Percentiles rank a stretch among this genome's conserved stretches.
These are phyloP conservation scores for Tranzscheliella williamsii DNA, from an alignment of 1,284 basidiomycete species.

Conservation along the genomic window DNA sequence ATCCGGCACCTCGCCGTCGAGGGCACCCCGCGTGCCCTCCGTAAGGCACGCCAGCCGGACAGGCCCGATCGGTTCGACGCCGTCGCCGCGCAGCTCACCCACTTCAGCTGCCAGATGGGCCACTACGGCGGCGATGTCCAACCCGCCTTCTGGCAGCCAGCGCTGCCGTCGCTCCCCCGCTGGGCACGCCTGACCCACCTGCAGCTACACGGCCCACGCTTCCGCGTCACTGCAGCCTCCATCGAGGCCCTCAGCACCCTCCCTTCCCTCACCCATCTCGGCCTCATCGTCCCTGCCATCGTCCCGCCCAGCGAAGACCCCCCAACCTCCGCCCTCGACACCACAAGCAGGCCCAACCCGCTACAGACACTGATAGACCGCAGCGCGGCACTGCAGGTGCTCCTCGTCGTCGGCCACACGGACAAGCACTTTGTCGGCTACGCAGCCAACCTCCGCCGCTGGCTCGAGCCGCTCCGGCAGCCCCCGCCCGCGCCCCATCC, in stretches of 20 bases:
- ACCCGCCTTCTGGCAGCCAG: constrained; percentile 15
- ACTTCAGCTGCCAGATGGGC: constrained; percentile 12
- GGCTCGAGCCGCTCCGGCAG: constrained; percentile 5
- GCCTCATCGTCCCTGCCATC: constrained; percentile 16
- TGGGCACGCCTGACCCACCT: constrained; percentile 10
- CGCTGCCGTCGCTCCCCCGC: background rate
- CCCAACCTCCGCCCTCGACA: constrained; percentile 1
- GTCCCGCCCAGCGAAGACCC: background rate
- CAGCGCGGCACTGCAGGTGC: constrained; percentile 1
- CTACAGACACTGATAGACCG: constrained; percentile 18
- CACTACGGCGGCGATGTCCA: constrained; percentile 17
- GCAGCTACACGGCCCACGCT: constrained; percentile 27
- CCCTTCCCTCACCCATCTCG: constrained; percentile 6
- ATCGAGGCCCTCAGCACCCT: constrained; percentile 4
- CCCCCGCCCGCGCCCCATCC: too few relatives aligned
- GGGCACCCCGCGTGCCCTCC: constrained; percentile 11
- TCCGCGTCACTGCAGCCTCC: constrained; percentile 3
- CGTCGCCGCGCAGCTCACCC: background rate
- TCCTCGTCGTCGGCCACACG: constrained; percentile 21
- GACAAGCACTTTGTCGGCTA: constrained; percentile 23
- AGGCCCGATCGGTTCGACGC: background rate
- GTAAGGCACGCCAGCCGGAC: background rate
- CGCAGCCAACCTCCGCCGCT: constrained; percentile 2
- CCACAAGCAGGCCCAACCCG: constrained; percentile 8
- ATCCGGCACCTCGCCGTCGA: constrained; percentile 11